phyloP scores from a whole-genome alignment of 2,329 filamentous ascomycete species.

The Cercospora sp. region DNA sequence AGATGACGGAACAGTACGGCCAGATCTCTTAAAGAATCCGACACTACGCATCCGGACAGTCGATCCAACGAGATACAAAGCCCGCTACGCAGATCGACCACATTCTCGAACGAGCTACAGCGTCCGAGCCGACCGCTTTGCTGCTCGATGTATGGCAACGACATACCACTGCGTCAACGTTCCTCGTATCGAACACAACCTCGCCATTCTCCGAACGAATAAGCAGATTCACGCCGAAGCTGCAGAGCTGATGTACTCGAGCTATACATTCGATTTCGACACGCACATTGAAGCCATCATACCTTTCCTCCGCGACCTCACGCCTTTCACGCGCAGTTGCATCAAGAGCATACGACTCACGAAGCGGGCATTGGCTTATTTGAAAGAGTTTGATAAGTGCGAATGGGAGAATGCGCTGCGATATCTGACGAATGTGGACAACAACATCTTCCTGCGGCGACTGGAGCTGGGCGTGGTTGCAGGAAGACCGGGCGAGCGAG shows the following conservation, averaged over 20 bases:
- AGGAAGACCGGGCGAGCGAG: constrained; percentile 48
- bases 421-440: constrained; percentile 42
- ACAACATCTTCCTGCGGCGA: constrained; percentile 42
- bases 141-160: constrained; percentile 49
- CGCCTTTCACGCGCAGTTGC: constrained; percentile 49
- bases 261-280: constrained; percentile 61
- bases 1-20: constrained; percentile 15
- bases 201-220: constrained; percentile 35
- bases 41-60: constrained; percentile 48
- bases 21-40: constrained; percentile 28
- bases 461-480: constrained; percentile 55
- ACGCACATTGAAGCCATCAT: constrained; percentile 60
- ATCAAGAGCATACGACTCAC: constrained; percentile 55
- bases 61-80: constrained; percentile 40
- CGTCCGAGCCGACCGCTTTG: constrained; percentile 45
- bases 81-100: constrained; percentile 26
- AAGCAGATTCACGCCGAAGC: constrained; percentile 57
- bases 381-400: constrained; percentile 56
- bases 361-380: constrained; percentile 56
- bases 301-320: constrained; percentile 61
- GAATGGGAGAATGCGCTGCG: constrained; percentile 58
- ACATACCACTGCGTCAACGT: constrained; percentile 55
- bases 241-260: constrained; percentile 57
- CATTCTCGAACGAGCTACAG: constrained; percentile 43
- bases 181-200: constrained; percentile 38